Evolutionary conservation across 495 filamentous ascomycete genomes (phyloP), one percentile per base, ranked within the genome.

Genomic region (Chlorociboria aeruginascens): DNA sequence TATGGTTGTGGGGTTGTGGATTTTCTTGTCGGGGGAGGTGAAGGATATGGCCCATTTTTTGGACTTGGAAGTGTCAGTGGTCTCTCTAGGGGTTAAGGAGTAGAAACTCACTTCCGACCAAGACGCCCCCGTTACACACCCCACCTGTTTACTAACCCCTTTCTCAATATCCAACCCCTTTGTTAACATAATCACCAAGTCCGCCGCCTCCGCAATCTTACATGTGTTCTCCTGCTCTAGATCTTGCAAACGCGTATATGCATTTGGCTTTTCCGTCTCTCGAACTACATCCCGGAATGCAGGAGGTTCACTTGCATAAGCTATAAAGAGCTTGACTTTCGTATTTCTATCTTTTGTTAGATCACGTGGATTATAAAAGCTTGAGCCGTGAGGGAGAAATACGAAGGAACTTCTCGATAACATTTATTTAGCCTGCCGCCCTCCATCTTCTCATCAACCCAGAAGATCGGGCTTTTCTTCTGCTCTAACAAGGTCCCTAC

Each of bases 321-420:
- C 60, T 48, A 74, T 63, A 56, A 79, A 77, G 10, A 72, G 54
- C 16, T 65, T 59, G 12, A 79, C 75, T 57, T 74, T 77, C 57
- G 68, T 68, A 53, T 67, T 69, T 53, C 63, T 70, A 32, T 51
- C 0, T 34, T 14, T 7, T 32, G 45, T 53, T 13, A 56, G 50
- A 46, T 49, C 51, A 46, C 40, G 42, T 51, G 43, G 35, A 40
- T 35, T 40, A 25, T 25, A 25, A 1, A 25, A 25, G 20, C 4
- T 25, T 1, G 20, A 25, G 13, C 28, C 25, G 25, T 14, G 14
- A 30, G 10, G 13, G n/a, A 44, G 9, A 51, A 67, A 48, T 45
- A 74, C 72, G 69, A 72, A 7, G 73, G 76, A 33, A 78, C 76
- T 51, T 76, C 72, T 49, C 73, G 68, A 52, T 79, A 78, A 55